Base-by-base conservation (phyloP, 768 basidiomycete species). In the Boletus sp. region DNA sequence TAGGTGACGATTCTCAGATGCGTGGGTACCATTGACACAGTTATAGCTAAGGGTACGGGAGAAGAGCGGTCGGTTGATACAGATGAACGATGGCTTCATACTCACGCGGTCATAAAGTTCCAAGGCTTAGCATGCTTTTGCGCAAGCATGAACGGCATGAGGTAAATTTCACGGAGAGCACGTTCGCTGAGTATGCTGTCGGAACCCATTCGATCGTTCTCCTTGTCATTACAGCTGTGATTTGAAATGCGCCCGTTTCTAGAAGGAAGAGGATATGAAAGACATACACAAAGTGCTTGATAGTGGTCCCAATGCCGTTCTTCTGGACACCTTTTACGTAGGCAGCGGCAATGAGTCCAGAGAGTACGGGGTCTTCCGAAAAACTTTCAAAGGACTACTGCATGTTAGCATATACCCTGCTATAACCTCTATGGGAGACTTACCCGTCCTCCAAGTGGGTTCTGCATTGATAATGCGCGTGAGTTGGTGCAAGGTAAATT, bases 221-320 rank as follows among this genome's bases (percentile, higher is more conserved):
- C 89, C 69, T 90, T 90, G 73, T 93, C 90, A 62, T 92, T 93
- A 23, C 80, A 83, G 19, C 84, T 85, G 53, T 17, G 17, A 27
- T 29, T 21, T 7, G 15, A 10, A 21, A 46, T 56, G 7, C 57
- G 42, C 19, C 13, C 13, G 13, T n/a, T 30, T 8, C 30, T 27
- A 10, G n/a, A 19, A 45, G 35, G 7, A 5, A 5, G 13, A 15
- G n/a, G 2, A 47, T 3, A 38, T 7, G 8, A 14, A 15, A 29
- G 19, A 62, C 75, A n/a, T 68, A 85, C 85, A 85, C 83, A 57
- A 88, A 92, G 65, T 93, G 91, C 66, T 93, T 93, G 74, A 92
- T 86, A 4, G 86, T 78, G 6, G 83, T 78, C 19, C 85, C 87
- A 42, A 93, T 83, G 1, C 90, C 89, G n/a, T 81, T 80, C 19